phyloP scores from a whole-genome alignment of 352 stramenopile species.

The Phytophthora parvispora region DNA sequence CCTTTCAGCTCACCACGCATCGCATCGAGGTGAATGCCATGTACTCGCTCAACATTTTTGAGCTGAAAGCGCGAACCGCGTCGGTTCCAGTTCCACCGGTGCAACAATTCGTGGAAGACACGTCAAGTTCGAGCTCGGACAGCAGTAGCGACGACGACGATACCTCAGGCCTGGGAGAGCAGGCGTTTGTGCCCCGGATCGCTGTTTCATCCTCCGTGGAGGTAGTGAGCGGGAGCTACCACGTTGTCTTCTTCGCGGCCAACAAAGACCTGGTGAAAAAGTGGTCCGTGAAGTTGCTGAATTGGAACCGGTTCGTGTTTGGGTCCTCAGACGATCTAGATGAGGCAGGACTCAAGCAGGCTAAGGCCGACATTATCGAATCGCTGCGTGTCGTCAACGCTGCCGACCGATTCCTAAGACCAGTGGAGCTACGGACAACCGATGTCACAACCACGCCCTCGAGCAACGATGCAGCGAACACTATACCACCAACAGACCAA shows the following conservation, averaged over 20 bases:
- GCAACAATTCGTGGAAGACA: conserved; percentile 30
- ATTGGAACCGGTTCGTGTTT: conserved; percentile 84
- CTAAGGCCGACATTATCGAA: conserved; percentile 41
- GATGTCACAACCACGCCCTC: not conserved
- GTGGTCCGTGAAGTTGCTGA: conserved; percentile 67
- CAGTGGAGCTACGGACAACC: conserved; percentile 17
- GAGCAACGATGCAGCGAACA: not conserved
- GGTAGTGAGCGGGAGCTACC: conserved; percentile 25
- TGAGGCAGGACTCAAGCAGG: conserved; percentile 17
- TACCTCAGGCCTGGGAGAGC: not conserved
- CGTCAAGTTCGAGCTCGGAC: conserved; percentile 36
- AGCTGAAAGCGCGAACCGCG: conserved; percentile 47
- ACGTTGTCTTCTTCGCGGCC: conserved; percentile 65
- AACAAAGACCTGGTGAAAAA: conserved; percentile 56
- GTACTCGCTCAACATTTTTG: conserved; percentile 73
- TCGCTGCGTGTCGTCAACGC: conserved; percentile 42
- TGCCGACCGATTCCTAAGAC: conserved; percentile 36
- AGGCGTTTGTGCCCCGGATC: conserved; percentile 3
- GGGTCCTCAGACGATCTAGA: conserved; percentile 12
- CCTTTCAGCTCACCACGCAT: conserved; percentile 69
- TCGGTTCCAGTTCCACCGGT: conserved; percentile 7
- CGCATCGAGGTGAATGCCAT: conserved; percentile 71
- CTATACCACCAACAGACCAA: not conserved
- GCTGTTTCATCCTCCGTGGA: conserved; percentile 1
- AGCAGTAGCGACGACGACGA: conserved; percentile 37